Base-by-base conservation (phyloP, 768 basidiomycete species). In the Suillus spraguei region DNA sequence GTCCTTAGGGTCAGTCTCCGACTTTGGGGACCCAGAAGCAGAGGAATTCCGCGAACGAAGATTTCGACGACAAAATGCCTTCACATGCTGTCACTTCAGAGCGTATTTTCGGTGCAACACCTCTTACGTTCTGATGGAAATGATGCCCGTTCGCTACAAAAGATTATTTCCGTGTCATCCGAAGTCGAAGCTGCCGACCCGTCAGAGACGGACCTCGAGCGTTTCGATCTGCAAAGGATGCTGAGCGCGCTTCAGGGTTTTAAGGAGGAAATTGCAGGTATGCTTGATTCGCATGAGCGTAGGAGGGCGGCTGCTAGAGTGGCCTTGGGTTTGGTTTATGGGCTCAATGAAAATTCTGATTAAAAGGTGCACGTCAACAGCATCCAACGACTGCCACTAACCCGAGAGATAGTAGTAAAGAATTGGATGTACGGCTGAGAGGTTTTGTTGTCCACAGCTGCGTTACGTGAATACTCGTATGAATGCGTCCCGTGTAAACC, bases 181-280 rank as follows among this genome's bases (percentile, higher is more conserved):
- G 55, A 44, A 47, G 63, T 64, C 35, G 64, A 73, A 28, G 28
- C 49, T 3, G 77, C 72, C 59, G 76, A 73, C 28, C 71, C 72
- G 32, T 56, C 63, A 14, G 79, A 81, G 35, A 78, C 74, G 64
- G 78, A 79, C 66, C 75, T 79, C 59, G 80, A 78, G 50, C 70
- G 79, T 36, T 89, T 91, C 71, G 91, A 92, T 74, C 71, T 92
- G 62, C 80, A 84, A 33, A 76, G 79, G 55, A 85, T 92, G 39
- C 70, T 92, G 9, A 79, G 79, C 20, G 82, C 84, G 1, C 78
- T 93, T 39, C 85, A 90, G 68, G 83, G 83, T 56, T 83, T 91
- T 83, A 90, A 90, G 71, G 85, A 83, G 28, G 90, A 93, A 77
- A 92, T 93, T 66, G 81, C 86, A 24, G 82, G 78, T 13, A 90